Evolutionary conservation across 177 flowering plant genomes (phyloP).

Genomic region (Vitis hybrid): DNA sequence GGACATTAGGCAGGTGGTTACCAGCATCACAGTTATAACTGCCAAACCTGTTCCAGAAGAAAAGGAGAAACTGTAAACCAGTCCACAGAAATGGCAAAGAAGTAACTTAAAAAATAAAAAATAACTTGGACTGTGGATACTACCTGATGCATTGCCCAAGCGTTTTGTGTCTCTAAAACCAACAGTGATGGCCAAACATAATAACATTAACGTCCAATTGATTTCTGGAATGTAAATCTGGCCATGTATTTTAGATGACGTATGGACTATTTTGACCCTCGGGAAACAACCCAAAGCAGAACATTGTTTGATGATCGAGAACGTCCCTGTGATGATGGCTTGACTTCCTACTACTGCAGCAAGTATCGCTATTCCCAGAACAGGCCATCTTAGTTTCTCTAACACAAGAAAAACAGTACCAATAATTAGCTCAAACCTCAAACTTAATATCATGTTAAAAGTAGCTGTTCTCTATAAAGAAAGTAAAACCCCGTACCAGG

Average conservation of each 20-base stretch:
- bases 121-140: neutral
- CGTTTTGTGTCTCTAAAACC: slow-evolving; percentile 74
- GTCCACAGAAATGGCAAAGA: neutral
- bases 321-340: slow-evolving; percentile 72
- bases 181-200: slow-evolving; percentile 68
- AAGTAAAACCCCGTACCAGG: slow-evolving; percentile 49
- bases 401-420: slow-evolving; percentile 11
- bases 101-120: too few species aligned
- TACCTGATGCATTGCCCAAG: slow-evolving; percentile 74
- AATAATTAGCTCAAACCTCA: neutral
- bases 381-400: slow-evolving; percentile 68
- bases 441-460: neutral
- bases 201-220: slow-evolving; percentile 70
- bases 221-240: slow-evolving; percentile 80
- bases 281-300: slow-evolving; percentile 68
- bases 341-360: slow-evolving; percentile 82
- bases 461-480: neutral
- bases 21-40: slow-evolving; percentile 75
- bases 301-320: slow-evolving; percentile 72
- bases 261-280: slow-evolving; percentile 62
- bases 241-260: slow-evolving; percentile 65
- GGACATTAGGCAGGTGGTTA: slow-evolving; percentile 80
- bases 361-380: slow-evolving; percentile 61
- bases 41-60: slow-evolving; percentile 57
- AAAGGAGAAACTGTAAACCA: slow-evolving; percentile 2